Base-by-base conservation (phyloP, 2,329 filamentous ascomycete genomes). In the Epichloe bromicola region DNA sequence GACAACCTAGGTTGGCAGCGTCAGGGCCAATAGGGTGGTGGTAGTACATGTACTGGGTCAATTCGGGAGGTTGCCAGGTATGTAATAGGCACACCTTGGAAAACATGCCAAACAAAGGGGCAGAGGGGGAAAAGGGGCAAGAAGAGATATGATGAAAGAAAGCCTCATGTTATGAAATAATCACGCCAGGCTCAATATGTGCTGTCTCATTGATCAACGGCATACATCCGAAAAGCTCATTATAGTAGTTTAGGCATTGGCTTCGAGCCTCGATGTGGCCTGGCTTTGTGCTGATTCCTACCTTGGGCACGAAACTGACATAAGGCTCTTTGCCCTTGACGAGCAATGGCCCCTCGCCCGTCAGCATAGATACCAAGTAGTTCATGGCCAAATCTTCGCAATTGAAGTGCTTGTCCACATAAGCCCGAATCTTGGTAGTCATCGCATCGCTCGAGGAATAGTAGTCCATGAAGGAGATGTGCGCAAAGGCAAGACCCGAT, bases 381-480 rank as follows among this genome's bases (percentile, higher is more conserved):
- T 70, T 70, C 48, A 70, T 52, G 19, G 65, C 68, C 53, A 70
- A 62, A 48, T 70, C 67, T 53, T 70, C 68, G 60, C 68, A 70
- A 56, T 70, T 70, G 59, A 67, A 64, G 42, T 63, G 57, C 17
- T 64, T 54, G 23, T 70, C 67, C 14, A 70, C 66, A 50, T 68
- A 66, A 1, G 62, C 56, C 3, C 68, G 64, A 20, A 70, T 60
- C 48, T 58, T 58, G 4, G 55, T 58, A 53, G 63, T 59, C 40
- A 57, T 49, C 1, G 57, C 58, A n/a, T 65, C 63, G n/a, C 62
- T 59, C 3, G 67, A 65, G 1, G 60, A 67, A 57, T 69, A 69
- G 50, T 63, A 67, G 48, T 69, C 67, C 46, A 70, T 57, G 41
- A 69, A 65, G 3, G 64, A 61, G 19, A 70, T 60, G 48, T 70